These are phyloP conservation scores for Podospora pseudoanserina DNA, from an alignment of 495 filamentous ascomycete species.

Conservation along the genomic window DNA sequence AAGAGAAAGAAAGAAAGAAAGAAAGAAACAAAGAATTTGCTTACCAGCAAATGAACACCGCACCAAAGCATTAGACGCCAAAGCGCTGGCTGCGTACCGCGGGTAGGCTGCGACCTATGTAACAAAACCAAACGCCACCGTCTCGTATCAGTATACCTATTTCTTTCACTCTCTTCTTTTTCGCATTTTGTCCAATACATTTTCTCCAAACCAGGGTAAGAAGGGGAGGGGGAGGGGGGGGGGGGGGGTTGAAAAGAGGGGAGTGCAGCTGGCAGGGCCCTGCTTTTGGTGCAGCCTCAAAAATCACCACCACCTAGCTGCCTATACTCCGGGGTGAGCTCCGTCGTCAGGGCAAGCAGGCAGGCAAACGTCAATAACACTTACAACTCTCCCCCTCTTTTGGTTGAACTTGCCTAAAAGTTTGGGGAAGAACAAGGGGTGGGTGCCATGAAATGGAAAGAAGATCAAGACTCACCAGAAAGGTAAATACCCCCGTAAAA, in stretches of 20 bases:
- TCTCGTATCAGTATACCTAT: constrained; percentile 25
- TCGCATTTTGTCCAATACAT: constrained; percentile 25
- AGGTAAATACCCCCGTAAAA: constrained; percentile 88
- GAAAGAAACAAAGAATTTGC: constrained; percentile 36
- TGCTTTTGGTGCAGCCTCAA: constrained; percentile 2
- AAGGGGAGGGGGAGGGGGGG: too few species aligned
- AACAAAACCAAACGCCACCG: constrained; percentile 7
- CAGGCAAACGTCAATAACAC: not conserved
- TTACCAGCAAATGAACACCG: constrained; percentile 80
- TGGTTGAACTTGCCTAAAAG: not conserved
- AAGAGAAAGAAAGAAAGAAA: constrained; percentile 1
- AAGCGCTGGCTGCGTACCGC: constrained; percentile 77
- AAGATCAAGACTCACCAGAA: constrained; percentile 52
- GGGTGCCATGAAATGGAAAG: not conserved
- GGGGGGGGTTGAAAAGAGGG: not conserved
- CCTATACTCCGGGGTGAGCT: too few species aligned
- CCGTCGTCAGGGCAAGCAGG: not conserved
- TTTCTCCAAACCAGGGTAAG: constrained; percentile 3
- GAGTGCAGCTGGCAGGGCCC: not conserved
- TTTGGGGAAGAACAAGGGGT: not conserved
- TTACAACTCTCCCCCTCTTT: not conserved
- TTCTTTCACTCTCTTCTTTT: constrained; percentile 8
- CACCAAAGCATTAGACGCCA: constrained; percentile 85
- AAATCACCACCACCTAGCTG: too few species aligned
- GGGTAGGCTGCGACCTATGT: constrained; percentile 80